Base-by-base conservation (phyloP, 495 filamentous ascomycete species). In the Rhypophila decipiens region DNA sequence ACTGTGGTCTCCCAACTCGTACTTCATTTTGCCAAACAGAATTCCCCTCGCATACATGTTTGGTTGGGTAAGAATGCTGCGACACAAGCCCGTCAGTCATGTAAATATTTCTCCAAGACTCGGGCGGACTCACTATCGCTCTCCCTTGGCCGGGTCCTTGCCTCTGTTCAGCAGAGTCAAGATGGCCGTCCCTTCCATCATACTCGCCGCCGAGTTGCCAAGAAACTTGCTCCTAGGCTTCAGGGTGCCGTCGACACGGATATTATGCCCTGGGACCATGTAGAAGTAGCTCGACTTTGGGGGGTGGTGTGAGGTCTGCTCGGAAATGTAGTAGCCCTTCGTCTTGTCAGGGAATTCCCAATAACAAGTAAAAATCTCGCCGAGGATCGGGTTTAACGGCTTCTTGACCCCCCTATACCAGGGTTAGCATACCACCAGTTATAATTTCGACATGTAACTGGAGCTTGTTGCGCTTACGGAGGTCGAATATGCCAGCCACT, bases 1-100 rank as follows among this genome's bases (percentile, higher is more conserved):
- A 67, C 90, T 94, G 70, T 96, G 90, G 63, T 99, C 93, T 31
- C 93, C 93, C 17, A 99, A 78, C 69, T 99, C 93, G 67, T 97
- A 99, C 66, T 96, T 96, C 93, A 99, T 97, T 67, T 96, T 97
- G 18, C 93, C 93, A 58, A 99, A 96, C 11, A 99, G 72, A 46
- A 99, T 97, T 20, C 93, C 93, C 46, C 93, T 80, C 29, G 91
- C 94, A 66, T 99, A 99, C 90, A 99, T 99, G 65, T 99, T 99
- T 5, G 93, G 93, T 61, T 99, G 93, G 0, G 93, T 96, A 44
- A 96, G 64, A 56, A 91, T 85, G 66, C 87, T 91, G 3, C 44
- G n/a, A n/a, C n/a, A n/a, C n/a, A n/a, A n/a, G n/a, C n/a, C n/a
- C n/a, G n/a, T n/a, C n/a, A n/a, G n/a, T n/a, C n/a, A n/a, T n/a